Percentiles rank a stretch among this genome's conserved stretches.
Evolutionary conservation across 2,329 filamentous ascomycete genomes (phyloP).

Genomic region (Pseudocercospora ulei): DNA sequence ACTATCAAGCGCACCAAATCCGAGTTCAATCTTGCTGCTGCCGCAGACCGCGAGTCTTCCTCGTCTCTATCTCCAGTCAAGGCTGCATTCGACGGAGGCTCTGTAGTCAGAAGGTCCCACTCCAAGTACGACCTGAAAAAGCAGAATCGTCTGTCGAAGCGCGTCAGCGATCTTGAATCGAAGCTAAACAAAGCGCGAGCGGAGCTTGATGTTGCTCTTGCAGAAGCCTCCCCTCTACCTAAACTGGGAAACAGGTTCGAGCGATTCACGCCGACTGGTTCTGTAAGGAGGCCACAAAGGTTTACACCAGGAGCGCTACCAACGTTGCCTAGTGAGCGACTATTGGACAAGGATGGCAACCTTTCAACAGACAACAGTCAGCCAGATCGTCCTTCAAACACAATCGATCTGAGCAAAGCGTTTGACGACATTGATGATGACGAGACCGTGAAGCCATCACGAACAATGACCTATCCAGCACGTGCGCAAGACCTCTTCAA

Average conservation of each 20-base stretch:
- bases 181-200: conserved; percentile 49
- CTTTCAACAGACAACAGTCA: conserved; percentile 8
- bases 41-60: conserved; percentile 33
- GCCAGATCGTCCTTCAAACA: conserved; percentile 13
- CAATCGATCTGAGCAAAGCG: conserved; percentile 18
- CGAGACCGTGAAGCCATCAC: conserved; percentile 20
- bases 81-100: conserved; percentile 21
- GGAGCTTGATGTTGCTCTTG: conserved; percentile 45
- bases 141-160: conserved; percentile 49
- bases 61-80: conserved; percentile 33
- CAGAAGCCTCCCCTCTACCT: conserved; percentile 37
- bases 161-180: conserved; percentile 51
- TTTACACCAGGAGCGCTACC: conserved; percentile 34
- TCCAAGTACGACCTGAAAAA: conserved; percentile 50
- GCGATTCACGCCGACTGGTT: conserved; percentile 32
- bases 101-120: conserved; percentile 39
- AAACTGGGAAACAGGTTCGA: conserved; percentile 33
- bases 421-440: conserved; percentile 23
- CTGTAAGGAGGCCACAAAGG: conserved; percentile 26
- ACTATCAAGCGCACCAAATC: conserved; percentile 33
- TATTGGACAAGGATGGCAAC: conserved; percentile 30
- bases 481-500: conserved; percentile 26
- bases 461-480: conserved; percentile 19
- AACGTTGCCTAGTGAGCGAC: conserved; percentile 36
- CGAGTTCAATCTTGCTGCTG: conserved; percentile 27